Evolutionary conservation across 768 basidiomycete species (phyloP), one percentile per base, ranked within the genome.

Genomic region (Epithele typhae): DNA sequence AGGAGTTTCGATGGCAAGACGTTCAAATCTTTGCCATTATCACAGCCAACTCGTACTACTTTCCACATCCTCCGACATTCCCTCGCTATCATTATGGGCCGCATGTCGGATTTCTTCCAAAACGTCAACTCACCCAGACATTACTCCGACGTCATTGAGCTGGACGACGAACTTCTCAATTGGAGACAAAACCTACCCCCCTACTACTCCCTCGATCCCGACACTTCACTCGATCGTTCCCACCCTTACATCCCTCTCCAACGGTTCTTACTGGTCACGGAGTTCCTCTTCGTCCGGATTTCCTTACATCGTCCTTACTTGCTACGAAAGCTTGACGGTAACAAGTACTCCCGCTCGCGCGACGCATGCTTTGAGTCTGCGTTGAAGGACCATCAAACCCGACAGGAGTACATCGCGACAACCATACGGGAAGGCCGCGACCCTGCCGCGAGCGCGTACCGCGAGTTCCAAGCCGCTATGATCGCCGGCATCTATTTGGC

Each of bases 21-120:
- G 11, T 47, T 43, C 45, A 80, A 74, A 57, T 69, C 79, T 27
- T 66, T 75, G 22, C 78, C 82, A 46, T 64, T 91, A 52, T 75
- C 79, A 1, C 76, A 70, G 22, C 92, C 93, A 1, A 95, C 92
- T 0, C 74, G 71, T 12, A 87, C 90, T 75, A 92, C 92, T 1
- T 95, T 90, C 61, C 82, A 91, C 25, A 91, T 95, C 51, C 74
- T 96, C 22, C 74, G 93, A 33, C 87, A 93, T 57, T 78, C 81
- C 25, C 74, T 96, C 17, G 88, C 91, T 24, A 70, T 74, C 30
- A 86, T 94, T 49, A 93, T 94, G 49, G 92, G 92, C 14, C 83
- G 82, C 25, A 91, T 96, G 60, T 89, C 91, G 33, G 89, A 92
- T 58, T 90, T 94, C 67, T 95, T 93, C 67, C 93, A 95, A 62